These are phyloP conservation scores for Crithidia sp. DNA, from an alignment of 208 protist species.

Conservation along the genomic window DNA sequence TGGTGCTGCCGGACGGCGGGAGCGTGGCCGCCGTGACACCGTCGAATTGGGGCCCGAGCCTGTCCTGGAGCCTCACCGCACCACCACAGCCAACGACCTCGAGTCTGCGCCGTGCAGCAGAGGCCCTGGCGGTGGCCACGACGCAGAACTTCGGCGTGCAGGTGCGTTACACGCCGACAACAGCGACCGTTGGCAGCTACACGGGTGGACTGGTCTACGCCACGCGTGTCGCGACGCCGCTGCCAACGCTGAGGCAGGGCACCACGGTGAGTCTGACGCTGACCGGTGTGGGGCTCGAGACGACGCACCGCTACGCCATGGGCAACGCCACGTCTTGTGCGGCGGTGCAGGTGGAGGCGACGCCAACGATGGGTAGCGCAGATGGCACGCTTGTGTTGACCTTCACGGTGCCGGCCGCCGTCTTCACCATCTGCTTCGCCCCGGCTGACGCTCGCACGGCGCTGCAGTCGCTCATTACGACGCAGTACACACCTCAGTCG, in stretches of 20 bases:
- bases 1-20: slow-evolving; percentile 66
- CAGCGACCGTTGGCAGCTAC: slow-evolving; percentile 31
- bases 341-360: slow-evolving; percentile 23
- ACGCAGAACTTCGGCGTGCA: slow-evolving; percentile 41
- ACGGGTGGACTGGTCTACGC: slow-evolving; percentile 62
- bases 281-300: slow-evolving; percentile 63
- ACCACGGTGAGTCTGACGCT: slow-evolving; percentile 32
- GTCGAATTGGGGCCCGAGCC: slow-evolving; percentile 25
- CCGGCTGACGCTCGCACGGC: slow-evolving; percentile 44
- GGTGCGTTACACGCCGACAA: slow-evolving; percentile 27
- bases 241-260: slow-evolving; percentile 25
- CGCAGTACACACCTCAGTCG: slow-evolving; percentile 19
- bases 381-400: slow-evolving; percentile 41
- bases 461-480: slow-evolving; percentile 46
- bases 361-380: slow-evolving; percentile 12
- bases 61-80: slow-evolving; percentile 38
- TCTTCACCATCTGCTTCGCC: slow-evolving; percentile 76
- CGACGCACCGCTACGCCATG: slow-evolving; percentile 64
- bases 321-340: slow-evolving; percentile 39
- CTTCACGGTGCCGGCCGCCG: slow-evolving; percentile 36
- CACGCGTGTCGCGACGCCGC: slow-evolving; percentile 24
- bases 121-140: slow-evolving; percentile 9
- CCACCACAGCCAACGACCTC: slow-evolving; percentile 22
- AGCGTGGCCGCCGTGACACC: slow-evolving; percentile 18
- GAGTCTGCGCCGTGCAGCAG: not conserved